Evolutionary conservation across 2,329 filamentous ascomycete genomes (phyloP).

Genomic region (Phialophora chinensis): DNA sequence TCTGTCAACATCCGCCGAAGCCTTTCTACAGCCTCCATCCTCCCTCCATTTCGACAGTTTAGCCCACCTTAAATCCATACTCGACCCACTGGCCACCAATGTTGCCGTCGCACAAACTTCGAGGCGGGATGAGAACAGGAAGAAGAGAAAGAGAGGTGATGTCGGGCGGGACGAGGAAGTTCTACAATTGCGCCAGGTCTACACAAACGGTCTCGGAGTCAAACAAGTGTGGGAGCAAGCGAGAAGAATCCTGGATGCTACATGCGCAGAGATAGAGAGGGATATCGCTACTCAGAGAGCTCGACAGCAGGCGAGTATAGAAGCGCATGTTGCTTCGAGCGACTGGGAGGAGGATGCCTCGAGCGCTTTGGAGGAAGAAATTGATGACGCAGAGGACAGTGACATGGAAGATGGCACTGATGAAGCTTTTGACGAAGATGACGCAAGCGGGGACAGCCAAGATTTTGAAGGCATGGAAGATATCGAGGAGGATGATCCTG

Average conservation of each 20-base stretch:
- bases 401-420: conserved; percentile 15
- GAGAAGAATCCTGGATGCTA: conserved; percentile 71
- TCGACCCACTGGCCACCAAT: conserved; percentile 77
- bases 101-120: conserved; percentile 75
- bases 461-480: conserved; percentile 44
- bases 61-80: conserved; percentile 75
- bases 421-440: conserved; percentile 25
- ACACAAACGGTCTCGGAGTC: conserved; percentile 84
- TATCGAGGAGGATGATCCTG: conserved; percentile 42
- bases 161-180: conserved; percentile 53
- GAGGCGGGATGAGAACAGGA: conserved; percentile 70
- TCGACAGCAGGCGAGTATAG: conserved; percentile 42
- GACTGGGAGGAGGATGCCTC: conserved; percentile 24
- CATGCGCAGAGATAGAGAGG: conserved; percentile 38
- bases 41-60: conserved; percentile 72
- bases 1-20: conserved; percentile 68
- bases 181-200: conserved; percentile 82
- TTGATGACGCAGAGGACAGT: conserved; percentile 1
- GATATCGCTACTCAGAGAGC: conserved; percentile 44
- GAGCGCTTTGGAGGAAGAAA: conserved; percentile 30
- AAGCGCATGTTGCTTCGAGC: conserved; percentile 13
- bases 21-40: conserved; percentile 75
- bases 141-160: conserved; percentile 40
- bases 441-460: conserved; percentile 39
- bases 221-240: conserved; percentile 95